Conservation (phyloP, 2,329 filamentous ascomycete genomes). For the Daldinia sp. region DNA sequence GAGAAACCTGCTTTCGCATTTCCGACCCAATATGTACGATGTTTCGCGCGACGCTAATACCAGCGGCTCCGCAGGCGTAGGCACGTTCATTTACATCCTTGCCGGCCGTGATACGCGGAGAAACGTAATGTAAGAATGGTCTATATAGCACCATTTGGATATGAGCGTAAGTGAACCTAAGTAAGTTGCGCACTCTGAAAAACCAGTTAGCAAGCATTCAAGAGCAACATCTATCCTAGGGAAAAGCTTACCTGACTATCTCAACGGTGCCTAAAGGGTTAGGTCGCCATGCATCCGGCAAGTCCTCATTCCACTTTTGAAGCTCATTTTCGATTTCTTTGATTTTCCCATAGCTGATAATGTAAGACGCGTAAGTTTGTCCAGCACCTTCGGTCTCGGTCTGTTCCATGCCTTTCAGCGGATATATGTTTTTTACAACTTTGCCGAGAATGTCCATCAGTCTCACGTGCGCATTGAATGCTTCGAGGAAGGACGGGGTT, state of each 20-base stretch:
- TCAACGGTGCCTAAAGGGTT: slow-evolving; percentile 81
- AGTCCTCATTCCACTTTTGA: slow-evolving; percentile 70
- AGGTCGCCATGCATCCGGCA: slow-evolving; percentile 83
- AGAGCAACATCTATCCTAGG: background rate
- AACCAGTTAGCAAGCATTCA: slow-evolving; percentile 39
- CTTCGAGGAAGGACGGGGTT: slow-evolving; percentile 70
- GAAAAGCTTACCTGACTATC: slow-evolving; percentile 74
- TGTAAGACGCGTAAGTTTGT: slow-evolving; percentile 64
- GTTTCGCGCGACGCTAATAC: slow-evolving; percentile 73
- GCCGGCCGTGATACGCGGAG: slow-evolving; percentile 68
- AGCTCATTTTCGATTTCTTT: slow-evolving; percentile 74
- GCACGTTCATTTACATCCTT: slow-evolving; percentile 78
- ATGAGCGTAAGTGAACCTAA: slow-evolving; percentile 84
- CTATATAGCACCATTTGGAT: slow-evolving; percentile 86
- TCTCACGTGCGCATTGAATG: slow-evolving; percentile 74
- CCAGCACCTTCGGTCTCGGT: slow-evolving; percentile 56
- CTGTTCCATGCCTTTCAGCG: slow-evolving; percentile 68
- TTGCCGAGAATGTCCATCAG: slow-evolving; percentile 74
- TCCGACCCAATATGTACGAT: slow-evolving; percentile 84
- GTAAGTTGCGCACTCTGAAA: slow-evolving; percentile 74
- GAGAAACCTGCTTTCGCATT: slow-evolving; percentile 78
- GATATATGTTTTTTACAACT: slow-evolving; percentile 75
- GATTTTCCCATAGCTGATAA: slow-evolving; percentile 72
- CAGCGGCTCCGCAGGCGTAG: slow-evolving; percentile 77
- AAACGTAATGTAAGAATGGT: slow-evolving; percentile 86